phyloP scores from a whole-genome alignment of 2,329 filamentous ascomycete genomes.

The Ceratocystis eucalypticola region DNA sequence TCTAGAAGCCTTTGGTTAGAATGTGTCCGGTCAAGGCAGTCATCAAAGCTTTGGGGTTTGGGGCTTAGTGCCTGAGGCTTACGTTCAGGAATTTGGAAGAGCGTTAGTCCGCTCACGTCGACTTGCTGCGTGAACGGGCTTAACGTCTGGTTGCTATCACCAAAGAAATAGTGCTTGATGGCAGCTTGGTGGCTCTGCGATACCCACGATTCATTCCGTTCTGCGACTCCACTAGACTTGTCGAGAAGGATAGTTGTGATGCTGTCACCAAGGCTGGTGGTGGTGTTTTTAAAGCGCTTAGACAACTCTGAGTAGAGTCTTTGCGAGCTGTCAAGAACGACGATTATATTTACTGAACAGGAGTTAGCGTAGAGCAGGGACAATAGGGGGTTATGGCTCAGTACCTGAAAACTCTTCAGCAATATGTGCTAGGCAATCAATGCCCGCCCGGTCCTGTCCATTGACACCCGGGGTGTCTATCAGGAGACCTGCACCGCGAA shows the following conservation, averaged over 20 bases:
- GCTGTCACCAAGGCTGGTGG: constrained; percentile 47
- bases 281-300: constrained; percentile 48
- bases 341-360: constrained; percentile 55
- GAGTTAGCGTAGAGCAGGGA: neutral
- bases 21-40: constrained; percentile 5
- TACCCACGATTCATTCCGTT: constrained; percentile 61
- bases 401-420: constrained; percentile 41
- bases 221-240: constrained; percentile 73
- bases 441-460: constrained; percentile 49
- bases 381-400: constrained; percentile 9
- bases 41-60: no score
- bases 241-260: constrained; percentile 67
- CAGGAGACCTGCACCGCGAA: constrained; percentile 63
- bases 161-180: constrained; percentile 92
- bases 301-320: constrained; percentile 61
- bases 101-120: constrained; percentile 57
- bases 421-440: constrained; percentile 72
- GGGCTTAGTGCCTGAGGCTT: constrained; percentile 17
- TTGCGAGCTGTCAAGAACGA: constrained; percentile 63
- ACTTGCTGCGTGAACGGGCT: constrained; percentile 80
- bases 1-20: constrained; percentile 21
- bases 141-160: constrained; percentile 58
- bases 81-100: constrained; percentile 58
- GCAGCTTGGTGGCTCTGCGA: constrained; percentile 59
- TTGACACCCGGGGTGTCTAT: constrained; percentile 69